Evolutionary conservation across 495 filamentous ascomycete genomes (phyloP).

Genomic region (Trichoderma gamsii): DNA sequence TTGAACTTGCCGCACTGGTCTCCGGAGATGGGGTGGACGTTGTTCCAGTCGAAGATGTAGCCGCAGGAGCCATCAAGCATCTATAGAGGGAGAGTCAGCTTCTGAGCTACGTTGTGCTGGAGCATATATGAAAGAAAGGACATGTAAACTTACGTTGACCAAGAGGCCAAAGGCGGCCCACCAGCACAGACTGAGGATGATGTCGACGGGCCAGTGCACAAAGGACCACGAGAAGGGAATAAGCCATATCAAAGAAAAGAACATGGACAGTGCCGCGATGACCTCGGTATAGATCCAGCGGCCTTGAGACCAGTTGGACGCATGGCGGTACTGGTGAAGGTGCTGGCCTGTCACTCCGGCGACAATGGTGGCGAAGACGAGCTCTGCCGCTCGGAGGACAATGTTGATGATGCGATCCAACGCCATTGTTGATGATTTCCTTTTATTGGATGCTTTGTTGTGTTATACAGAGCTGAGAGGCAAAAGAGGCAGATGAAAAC

Average conservation of each 20-base stretch:
- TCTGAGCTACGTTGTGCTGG: slow-evolving; percentile 16
- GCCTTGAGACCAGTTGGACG: slow-evolving; percentile 32
- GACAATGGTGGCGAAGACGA: slow-evolving; percentile 43
- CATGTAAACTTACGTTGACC: slow-evolving; percentile 41
- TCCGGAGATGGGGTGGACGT: slow-evolving; percentile 76
- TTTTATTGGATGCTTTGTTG: not conserved
- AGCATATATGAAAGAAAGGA: not conserved
- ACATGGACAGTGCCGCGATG: slow-evolving; percentile 40
- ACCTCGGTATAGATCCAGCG: slow-evolving; percentile 46
- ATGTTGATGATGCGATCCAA: slow-evolving; percentile 18
- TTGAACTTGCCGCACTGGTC: slow-evolving; percentile 60
- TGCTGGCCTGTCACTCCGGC: slow-evolving; percentile 42
- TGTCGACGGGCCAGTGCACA: slow-evolving; percentile 47
- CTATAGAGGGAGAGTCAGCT: slow-evolving; percentile 16
- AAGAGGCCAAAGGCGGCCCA: slow-evolving; percentile 59
- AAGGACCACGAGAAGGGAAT: slow-evolving; percentile 41
- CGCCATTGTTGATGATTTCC: slow-evolving; percentile 14
- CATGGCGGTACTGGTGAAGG: slow-evolving; percentile 29
- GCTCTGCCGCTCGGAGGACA: slow-evolving; percentile 18
- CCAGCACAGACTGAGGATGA: slow-evolving; percentile 56
- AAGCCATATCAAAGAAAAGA: slow-evolving; percentile 44
- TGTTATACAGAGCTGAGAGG: not conserved
- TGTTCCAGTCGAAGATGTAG: slow-evolving; percentile 81
- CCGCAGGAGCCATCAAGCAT: slow-evolving; percentile 47
- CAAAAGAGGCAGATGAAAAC: not conserved